Evolutionary conservation across 2,329 filamentous ascomycete species (phyloP).

Genomic region (Rhexocercosporidium sp.): DNA sequence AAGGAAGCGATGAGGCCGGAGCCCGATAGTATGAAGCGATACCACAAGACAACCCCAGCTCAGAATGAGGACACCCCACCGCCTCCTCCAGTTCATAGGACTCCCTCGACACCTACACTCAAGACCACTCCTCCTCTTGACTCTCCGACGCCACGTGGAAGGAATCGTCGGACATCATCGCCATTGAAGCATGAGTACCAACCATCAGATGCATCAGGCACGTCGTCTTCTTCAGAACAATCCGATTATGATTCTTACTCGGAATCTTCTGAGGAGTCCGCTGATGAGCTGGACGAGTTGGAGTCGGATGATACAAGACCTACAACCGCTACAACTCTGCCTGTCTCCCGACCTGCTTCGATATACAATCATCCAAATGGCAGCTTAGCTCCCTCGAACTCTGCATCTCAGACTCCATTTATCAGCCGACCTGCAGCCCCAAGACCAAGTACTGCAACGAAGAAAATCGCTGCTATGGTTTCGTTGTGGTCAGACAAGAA

Average conservation of each 20-base stretch:
- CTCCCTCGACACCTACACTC: conserved; percentile 52
- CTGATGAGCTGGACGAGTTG: conserved; percentile 55
- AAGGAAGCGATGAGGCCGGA: conserved; percentile 32
- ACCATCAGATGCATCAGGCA: conserved; percentile 73
- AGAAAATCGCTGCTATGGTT: conserved; percentile 57
- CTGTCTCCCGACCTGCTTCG: conserved; percentile 33
- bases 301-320: conserved; percentile 37
- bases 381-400: conserved; percentile 79
- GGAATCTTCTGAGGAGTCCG: conserved; percentile 55
- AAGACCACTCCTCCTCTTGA: conserved; percentile 40
- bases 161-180: conserved; percentile 79
- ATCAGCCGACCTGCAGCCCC: conserved; percentile 47
- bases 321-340: conserved; percentile 38
- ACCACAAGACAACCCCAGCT: conserved; percentile 17
- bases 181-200: conserved; percentile 97
- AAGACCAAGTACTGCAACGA: conserved; percentile 10
- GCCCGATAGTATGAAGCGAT: conserved; percentile 17
- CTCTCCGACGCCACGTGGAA: conserved; percentile 32
- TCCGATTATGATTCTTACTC: conserved; percentile 53
- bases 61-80: conserved; percentile 38
- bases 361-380: conserved; percentile 35
- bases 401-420: conserved; percentile 77
- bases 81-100: conserved; percentile 39
- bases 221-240: conserved; percentile 64
- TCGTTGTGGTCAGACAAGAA: conserved; percentile 67